Evolutionary conservation across 2,329 filamentous ascomycete species (phyloP), one percentile per base, ranked within the genome.

Genomic region (Pyricularia sp.): DNA sequence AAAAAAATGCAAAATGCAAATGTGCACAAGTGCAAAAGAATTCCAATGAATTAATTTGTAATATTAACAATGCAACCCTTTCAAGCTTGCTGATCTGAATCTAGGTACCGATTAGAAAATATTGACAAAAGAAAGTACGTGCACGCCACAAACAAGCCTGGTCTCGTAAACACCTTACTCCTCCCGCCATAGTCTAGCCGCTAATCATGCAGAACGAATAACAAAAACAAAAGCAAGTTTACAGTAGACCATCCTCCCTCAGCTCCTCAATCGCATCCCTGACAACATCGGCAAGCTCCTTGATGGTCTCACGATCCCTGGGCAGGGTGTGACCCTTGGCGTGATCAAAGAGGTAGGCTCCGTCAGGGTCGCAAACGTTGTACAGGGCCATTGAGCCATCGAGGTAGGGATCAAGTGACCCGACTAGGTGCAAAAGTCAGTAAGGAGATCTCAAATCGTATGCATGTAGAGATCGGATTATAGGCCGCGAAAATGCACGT

Each of bases 251-350:
- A 64, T 72, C 71, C 28, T 73, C 71, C 20, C 61, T 68, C 55
- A 68, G 23, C 55, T 68, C 66, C 14, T 69, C 66, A 31, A 75
- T 75, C 2, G 75, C 74, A 31, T 77, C 75, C 42, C 81, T 77
- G 26, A 82, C 79, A 9, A 82, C 79, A 68, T 82, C 78, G 7
- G 79, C 79, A 17, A 85, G 75, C 71, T 85, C 83, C 71, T 79
- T 79, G 68, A 85, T 79, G 0, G 82, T 83, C 17, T 78, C 78
- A 68, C 79, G 79, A 69, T 86, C 84, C 70, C 86, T 79, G 0
- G 88, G 87, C 4, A 90, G 78, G 0, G 85, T 88, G 73, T 90
- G 88, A 0, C 87, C 88, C 73, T 88, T 88, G 4, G 86, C 87
- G 71, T 89, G 86, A 72, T 90, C 87, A 70, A 89, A 89, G n/a